phyloP scores from a whole-genome alignment of 495 filamentous ascomycete species.

The Tuber indicum region DNA sequence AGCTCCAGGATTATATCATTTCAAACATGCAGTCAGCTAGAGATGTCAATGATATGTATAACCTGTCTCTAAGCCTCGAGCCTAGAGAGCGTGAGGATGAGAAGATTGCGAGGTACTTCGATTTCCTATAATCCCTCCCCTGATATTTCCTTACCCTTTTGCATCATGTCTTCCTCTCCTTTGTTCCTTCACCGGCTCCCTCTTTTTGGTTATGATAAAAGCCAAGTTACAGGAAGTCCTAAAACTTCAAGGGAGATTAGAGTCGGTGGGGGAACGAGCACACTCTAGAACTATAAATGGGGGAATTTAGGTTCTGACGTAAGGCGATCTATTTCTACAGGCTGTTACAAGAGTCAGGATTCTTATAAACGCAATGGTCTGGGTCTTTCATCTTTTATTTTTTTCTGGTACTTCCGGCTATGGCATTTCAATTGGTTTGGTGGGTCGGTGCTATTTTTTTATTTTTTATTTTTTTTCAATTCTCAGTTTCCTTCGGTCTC shows the following conservation, averaged over 20 bases:
- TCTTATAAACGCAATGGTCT: conserved; percentile 51
- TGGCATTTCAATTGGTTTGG: conserved; percentile 29
- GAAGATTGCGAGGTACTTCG: conserved; percentile 71
- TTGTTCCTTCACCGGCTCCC: conserved; percentile 27
- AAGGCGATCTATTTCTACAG: conserved; percentile 46
- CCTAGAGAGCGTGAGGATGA: conserved; percentile 95
- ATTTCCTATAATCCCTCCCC: conserved; percentile 29
- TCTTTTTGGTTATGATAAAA: conserved; percentile 37
- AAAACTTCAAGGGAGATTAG: conserved; percentile 34
- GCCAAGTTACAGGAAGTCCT: conserved; percentile 37
- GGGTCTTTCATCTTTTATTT: conserved; percentile 23
- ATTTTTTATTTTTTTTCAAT: conserved; percentile 2
- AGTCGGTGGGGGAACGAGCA: conserved; percentile 38
- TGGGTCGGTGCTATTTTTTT: conserved; percentile 24
- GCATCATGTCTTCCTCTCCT: conserved; percentile 25
- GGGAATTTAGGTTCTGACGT: conserved; percentile 43
- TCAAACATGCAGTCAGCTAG: conserved; percentile 88
- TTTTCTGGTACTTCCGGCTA: conserved; percentile 26
- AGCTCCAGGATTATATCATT: conserved; percentile 94
- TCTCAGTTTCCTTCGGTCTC: conserved; percentile 17
- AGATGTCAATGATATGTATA: conserved; percentile 99
- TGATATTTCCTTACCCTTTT: conserved; percentile 30
- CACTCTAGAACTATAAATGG: conserved; percentile 42
- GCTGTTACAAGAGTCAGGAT: conserved; percentile 67
- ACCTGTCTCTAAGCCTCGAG: conserved; percentile 84